Base-by-base conservation (phyloP, 495 filamentous ascomycete genomes). In the Trichoderma parareesei region DNA sequence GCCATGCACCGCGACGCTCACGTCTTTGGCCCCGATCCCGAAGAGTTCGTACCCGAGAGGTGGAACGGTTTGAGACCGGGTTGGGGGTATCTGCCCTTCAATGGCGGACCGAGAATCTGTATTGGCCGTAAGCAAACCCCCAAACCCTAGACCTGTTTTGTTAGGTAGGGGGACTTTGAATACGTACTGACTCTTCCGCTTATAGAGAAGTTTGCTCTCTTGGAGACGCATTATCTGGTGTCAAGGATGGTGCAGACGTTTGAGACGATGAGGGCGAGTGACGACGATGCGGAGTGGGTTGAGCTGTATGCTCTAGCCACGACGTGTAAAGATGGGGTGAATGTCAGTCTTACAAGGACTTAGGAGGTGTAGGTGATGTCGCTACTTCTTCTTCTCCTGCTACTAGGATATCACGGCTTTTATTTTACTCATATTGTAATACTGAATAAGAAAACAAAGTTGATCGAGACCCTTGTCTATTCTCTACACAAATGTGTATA, bases 51-150 rank as follows among this genome's bases (percentile, higher is more conserved):
- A 37, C 83, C 85, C 0, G 75, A 77, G 77, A 72, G 80, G 67
- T 85, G 75, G 82, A 78, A 69, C 37, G 69, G 68, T 4, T 72
- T 77, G 4, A 70, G 77, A 18, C 73, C 73, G 13, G 77, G 77
- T 2, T 87, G 84, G 83, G 78, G 79, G 18, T 86, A 78, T 70
- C 66, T 86, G 40, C 83, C 85, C 1, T 86, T 86, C 69, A 84
- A 84, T 66, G 82, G 83, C 8, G 84, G 84, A 0, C 83, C 84
- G 0, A 68, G 84, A 37, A 81, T 85, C 62, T 84, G 74, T 69
- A 78, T 88, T 44, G 77, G 77, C 13, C 75, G 78, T 68, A 70
- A 78, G 68, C 81, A 1, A 62, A 2, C 2, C 79, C 33, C 76
- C 71, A 27, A 8, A 35, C 3, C 41, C 1, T n/a, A 8, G 8